Percentiles rank a stretch among this genome's conserved stretches.
Evolutionary conservation across 2,329 filamentous ascomycete species (phyloP).

Genomic region (Neofusicoccum sp.): DNA sequence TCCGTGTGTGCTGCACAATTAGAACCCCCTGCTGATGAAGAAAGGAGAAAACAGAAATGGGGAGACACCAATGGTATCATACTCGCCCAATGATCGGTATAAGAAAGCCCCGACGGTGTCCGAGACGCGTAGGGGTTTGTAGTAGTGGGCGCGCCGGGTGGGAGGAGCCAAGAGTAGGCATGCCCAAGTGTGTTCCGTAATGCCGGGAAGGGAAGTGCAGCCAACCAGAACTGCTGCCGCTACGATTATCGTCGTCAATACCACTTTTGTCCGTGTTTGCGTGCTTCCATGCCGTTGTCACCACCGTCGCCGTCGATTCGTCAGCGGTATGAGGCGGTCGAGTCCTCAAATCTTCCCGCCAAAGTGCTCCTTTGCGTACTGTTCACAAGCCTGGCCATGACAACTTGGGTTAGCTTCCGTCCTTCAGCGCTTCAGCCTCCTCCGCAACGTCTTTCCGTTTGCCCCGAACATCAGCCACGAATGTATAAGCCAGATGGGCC

Average conservation of each 20-base stretch:
- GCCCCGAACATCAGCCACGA: neutral
- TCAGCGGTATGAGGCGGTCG: neutral
- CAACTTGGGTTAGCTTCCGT: constrained; percentile 8
- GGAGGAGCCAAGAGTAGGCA: neutral
- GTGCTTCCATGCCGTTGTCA: neutral
- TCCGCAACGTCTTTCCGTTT: neutral
- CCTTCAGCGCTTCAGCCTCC: constrained; percentile 6
- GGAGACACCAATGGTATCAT: constrained; percentile 7
- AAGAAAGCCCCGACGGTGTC: neutral
- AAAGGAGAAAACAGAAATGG: neutral
- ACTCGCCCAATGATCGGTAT: neutral
- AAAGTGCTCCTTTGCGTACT: constrained; percentile 96
- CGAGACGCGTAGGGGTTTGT: neutral
- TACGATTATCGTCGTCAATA: neutral
- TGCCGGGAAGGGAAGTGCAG: neutral
- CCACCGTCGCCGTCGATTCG: neutral
- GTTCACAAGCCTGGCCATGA: constrained; percentile 67
- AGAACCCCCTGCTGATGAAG: neutral
- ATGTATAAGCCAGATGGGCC: constrained; percentile 2
- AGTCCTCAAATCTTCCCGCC: constrained; percentile 42
- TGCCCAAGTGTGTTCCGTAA: neutral
- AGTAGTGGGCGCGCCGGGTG: neutral
- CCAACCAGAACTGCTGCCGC: neutral
- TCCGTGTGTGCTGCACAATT: neutral
- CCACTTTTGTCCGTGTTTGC: neutral